phyloP scores from a whole-genome alignment of 306 rosid species.

The Prunus padus region DNA sequence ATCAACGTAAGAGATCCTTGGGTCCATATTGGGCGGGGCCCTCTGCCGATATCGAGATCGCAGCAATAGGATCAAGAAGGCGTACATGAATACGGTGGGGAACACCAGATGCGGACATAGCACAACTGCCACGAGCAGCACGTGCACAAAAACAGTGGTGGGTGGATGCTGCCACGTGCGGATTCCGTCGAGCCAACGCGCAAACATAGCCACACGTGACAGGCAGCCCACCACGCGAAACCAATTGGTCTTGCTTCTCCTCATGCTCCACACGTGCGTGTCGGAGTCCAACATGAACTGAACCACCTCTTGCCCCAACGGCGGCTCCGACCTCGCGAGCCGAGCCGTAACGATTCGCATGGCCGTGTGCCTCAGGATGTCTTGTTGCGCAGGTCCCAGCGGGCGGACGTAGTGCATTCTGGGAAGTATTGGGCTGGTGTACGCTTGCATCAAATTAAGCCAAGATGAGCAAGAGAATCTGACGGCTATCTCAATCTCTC shows the following conservation, averaged over 20 bases:
- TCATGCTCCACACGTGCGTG: slow-evolving; percentile 82
- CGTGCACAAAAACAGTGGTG: slow-evolving; percentile 58
- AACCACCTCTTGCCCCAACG: slow-evolving; percentile 78
- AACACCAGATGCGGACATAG: slow-evolving; percentile 56
- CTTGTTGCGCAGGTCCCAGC: slow-evolving; percentile 76
- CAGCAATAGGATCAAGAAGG: slow-evolving; percentile 50
- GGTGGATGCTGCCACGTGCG: slow-evolving; percentile 80
- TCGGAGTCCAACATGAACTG: slow-evolving; percentile 75
- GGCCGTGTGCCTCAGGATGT: slow-evolving; percentile 64
- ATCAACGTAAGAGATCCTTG: slow-evolving; percentile 66
- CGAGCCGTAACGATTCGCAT: slow-evolving; percentile 75
- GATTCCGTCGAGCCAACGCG: slow-evolving; percentile 61
- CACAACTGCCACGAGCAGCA: slow-evolving; percentile 50
- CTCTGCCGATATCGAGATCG: slow-evolving; percentile 46
- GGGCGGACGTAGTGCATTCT: slow-evolving; percentile 84
- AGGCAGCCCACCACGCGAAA: slow-evolving; percentile 54
- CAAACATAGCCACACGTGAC: slow-evolving; percentile 50
- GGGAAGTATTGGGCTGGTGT: slow-evolving; percentile 65
- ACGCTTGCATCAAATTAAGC: slow-evolving; percentile 75
- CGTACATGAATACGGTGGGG: slow-evolving; percentile 74
- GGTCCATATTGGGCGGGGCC: slow-evolving; percentile 55
- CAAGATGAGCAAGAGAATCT: slow-evolving; percentile 76
- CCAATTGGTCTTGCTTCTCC: slow-evolving; percentile 89
- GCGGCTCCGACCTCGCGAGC: slow-evolving; percentile 74
- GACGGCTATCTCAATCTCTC: slow-evolving; percentile 77